Percentiles rank a stretch among this genome's conserved stretches.
Conservation (phyloP, 306 rosid species). For the Quercus engelmannii region DNA sequence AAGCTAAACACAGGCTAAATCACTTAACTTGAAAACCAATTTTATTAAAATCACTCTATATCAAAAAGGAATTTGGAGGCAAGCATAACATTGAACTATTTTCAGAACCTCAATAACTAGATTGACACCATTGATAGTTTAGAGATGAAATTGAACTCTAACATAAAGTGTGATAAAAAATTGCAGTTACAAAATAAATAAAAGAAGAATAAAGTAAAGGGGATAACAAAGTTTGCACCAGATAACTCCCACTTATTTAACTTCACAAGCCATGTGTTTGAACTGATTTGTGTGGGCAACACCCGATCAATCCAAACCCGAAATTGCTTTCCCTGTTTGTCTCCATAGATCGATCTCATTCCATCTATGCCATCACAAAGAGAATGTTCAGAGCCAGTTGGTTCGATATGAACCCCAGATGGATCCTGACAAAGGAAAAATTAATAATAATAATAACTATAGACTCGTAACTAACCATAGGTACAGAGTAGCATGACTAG, state of each 20-base stretch:
- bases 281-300: slow-evolving; percentile 42
- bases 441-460: slow-evolving; percentile 1
- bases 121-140: too few species aligned
- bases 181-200: not conserved
- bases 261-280: slow-evolving; percentile 69
- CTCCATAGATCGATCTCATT: slow-evolving; percentile 53
- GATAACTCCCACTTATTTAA: slow-evolving; percentile 67
- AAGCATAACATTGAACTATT: too few species aligned
- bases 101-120: too few species aligned
- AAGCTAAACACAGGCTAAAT: too few species aligned
- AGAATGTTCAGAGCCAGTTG: slow-evolving; percentile 56
- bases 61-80: too few species aligned
- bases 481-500: not conserved
- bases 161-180: too few species aligned
- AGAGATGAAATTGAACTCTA: too few species aligned
- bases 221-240: slow-evolving; percentile 37
- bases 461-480: not conserved
- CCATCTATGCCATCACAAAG: slow-evolving; percentile 31
- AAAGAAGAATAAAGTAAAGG: slow-evolving; percentile 3
- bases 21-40: too few species aligned
- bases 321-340: slow-evolving; percentile 63
- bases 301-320: slow-evolving; percentile 72
- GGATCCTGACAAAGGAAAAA: slow-evolving; percentile 43
- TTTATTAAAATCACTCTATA: too few species aligned
- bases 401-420: slow-evolving; percentile 54